Conservation (phyloP, 441 rosid species). For the Flueggea neowawraea region DNA sequence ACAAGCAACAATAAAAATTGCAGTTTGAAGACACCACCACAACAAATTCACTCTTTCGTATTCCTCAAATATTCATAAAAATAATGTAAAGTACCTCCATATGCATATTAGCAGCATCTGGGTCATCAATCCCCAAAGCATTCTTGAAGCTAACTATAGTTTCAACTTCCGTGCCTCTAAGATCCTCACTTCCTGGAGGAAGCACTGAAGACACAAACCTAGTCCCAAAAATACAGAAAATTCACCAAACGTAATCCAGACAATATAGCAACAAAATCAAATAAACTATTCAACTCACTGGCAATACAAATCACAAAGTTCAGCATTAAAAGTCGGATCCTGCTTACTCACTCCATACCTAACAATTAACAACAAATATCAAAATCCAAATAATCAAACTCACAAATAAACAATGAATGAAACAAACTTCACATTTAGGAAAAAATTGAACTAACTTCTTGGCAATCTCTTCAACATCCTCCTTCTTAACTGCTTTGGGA, state of each 20-base stretch:
- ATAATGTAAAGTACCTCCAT: constrained; percentile 65
- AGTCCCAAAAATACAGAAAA: constrained; percentile 9
- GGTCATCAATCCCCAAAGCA: constrained; percentile 92
- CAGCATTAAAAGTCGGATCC: constrained; percentile 75
- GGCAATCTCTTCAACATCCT: constrained; percentile 72
- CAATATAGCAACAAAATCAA: neutral
- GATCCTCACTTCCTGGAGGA: constrained; percentile 73
- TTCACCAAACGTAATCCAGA: neutral
- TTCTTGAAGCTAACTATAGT: constrained; percentile 66
- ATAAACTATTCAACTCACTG: constrained; percentile 38
- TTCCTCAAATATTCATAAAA: neutral
- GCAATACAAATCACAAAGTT: constrained; percentile 82
- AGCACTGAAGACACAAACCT: constrained; percentile 85
- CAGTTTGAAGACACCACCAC: neutral
- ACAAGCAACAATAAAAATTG: constrained; percentile 4
- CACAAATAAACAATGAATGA: neutral
- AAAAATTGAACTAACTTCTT: constrained; percentile 41
- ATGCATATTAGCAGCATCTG: constrained; percentile 97
- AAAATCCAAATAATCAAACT: neutral
- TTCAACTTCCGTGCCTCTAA: constrained; percentile 84
- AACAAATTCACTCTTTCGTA: neutral
- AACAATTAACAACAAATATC: neutral
- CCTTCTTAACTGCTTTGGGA: constrained; percentile 65
- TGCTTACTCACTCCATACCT: constrained; percentile 95
- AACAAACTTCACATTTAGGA: constrained; percentile 4